Evolutionary conservation across 495 filamentous ascomycete genomes (phyloP), one percentile per base, ranked within the genome.

Genomic region (Talaromyces ruber): DNA sequence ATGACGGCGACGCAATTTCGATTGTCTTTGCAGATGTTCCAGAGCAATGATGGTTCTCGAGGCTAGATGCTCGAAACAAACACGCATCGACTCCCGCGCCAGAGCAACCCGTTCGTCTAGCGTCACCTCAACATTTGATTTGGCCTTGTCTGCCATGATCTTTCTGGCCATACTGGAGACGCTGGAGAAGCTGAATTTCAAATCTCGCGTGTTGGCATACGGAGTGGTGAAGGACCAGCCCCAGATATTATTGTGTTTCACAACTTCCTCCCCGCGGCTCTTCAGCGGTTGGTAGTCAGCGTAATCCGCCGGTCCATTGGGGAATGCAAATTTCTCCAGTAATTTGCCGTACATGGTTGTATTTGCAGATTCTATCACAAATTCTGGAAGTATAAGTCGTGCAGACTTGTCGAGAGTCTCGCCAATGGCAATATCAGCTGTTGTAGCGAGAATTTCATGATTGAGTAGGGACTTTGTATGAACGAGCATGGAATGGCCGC

Each of bases 1-100:
- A 34, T 63, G 66, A 8, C 65, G 63, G 24, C 64, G 55, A 45
- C 65, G 34, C 3, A 55, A 54, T 6, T 71, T 57, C 0, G 11
- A 37, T 39, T 57, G 50, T 25, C 66, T 64, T 9, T 61, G 65
- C 6, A 81, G 70, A 12, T 65, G 50, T 28, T 81, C 72, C 9
- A 97, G 79, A 1, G 84, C 88, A 30, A 92, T 81, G 2, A 92
- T 67, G 0, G 92, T 79, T 37, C 93, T 79, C 37, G 81, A 84
- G 0, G 85, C 88, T 34, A 97, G 75, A 72, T 98, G 94, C 67
- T 97, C 92, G 69, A 98, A 98, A n/a, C 84, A 83, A 16, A 93
- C 67, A 21, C 85, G 81, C 89, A 95, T 92, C 0, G 79, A 71
- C 60, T 87, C 86, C 34, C 82, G 81, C 7, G 90, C 94, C 4